phyloP scores from a whole-genome alignment of 306 rosid species.

The Comarum palustre region DNA sequence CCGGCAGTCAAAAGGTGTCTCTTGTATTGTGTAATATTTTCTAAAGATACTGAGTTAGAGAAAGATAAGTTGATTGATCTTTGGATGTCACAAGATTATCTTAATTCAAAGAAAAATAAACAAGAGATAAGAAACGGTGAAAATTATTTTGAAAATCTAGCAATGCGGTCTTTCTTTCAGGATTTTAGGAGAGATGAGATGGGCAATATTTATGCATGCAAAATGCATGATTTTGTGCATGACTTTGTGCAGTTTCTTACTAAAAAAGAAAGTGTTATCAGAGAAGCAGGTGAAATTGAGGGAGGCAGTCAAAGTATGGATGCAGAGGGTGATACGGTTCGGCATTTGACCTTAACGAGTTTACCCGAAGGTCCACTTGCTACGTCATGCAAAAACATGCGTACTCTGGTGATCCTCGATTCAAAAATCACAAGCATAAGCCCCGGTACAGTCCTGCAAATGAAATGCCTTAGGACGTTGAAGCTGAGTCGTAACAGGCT shows the following conservation, averaged over 20 bases:
- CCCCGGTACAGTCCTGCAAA: not conserved
- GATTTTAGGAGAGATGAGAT: not conserved
- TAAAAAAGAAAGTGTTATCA: not conserved
- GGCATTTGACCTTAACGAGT: not conserved
- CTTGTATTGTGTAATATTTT: not conserved
- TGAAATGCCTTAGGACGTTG: not conserved
- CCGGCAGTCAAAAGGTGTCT: not conserved
- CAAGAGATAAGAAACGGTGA: not conserved
- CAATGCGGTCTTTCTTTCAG: not conserved
- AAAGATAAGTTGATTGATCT: not conserved
- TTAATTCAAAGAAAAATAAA: not conserved
- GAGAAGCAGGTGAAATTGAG: not conserved
- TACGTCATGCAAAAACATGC: no score
- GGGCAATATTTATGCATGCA: not conserved
- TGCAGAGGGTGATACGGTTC: not conserved
- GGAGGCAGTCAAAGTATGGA: not conserved
- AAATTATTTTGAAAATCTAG: not conserved
- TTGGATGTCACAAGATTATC: not conserved
- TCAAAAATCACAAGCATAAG: no score
- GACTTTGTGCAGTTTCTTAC: not conserved
- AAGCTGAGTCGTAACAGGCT: not conserved
- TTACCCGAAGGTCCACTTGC: not conserved
- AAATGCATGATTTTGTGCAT: not conserved
- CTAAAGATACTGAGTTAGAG: rapidly evolving
- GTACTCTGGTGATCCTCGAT: no score